Evolutionary conservation across 2,329 filamentous ascomycete species (phyloP).

Genomic region (Phyllosticta citribraziliensis): DNA sequence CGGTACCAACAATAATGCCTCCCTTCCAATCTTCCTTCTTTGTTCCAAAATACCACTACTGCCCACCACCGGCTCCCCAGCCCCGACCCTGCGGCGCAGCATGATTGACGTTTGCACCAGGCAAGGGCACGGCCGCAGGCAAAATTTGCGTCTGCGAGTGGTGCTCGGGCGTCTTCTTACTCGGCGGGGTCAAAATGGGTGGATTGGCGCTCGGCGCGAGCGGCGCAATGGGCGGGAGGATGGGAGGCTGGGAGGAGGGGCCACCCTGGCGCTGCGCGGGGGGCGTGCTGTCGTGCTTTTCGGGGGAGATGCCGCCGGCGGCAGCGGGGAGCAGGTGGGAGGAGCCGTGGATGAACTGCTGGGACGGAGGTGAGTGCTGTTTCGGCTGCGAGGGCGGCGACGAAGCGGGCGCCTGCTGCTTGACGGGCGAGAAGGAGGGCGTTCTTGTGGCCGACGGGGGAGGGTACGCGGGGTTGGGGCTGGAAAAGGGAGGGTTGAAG

Average conservation of each 20-base stretch:
- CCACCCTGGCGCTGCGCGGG: slow-evolving; percentile 25
- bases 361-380: slow-evolving; percentile 20
- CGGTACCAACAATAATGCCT: too few species aligned
- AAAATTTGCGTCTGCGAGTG: neutral
- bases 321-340: slow-evolving; percentile 26
- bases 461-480: slow-evolving; percentile 40
- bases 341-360: slow-evolving; percentile 15
- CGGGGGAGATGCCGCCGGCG: slow-evolving; percentile 34
- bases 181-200: slow-evolving; percentile 51
- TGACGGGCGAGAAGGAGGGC: slow-evolving; percentile 29
- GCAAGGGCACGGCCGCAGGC: neutral
- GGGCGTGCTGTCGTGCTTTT: slow-evolving; percentile 34
- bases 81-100: too few species aligned
- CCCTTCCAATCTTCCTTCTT: too few species aligned
- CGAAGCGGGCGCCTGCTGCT: slow-evolving; percentile 19
- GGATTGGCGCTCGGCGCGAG: slow-evolving; percentile 49
- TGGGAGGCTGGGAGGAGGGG: slow-evolving; percentile 26
- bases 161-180: slow-evolving; percentile 38
- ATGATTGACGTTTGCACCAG: too few species aligned
- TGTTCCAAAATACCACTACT: too few species aligned
- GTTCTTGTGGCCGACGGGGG: slow-evolving; percentile 19
- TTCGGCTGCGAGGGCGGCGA: slow-evolving; percentile 22
- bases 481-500: slow-evolving; percentile 23
- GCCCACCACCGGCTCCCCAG: too few species aligned
- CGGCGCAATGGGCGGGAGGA: slow-evolving; percentile 49